Evolutionary conservation across 805 yeast species (phyloP).

Genomic region (Diddensiella santjacobensis): DNA sequence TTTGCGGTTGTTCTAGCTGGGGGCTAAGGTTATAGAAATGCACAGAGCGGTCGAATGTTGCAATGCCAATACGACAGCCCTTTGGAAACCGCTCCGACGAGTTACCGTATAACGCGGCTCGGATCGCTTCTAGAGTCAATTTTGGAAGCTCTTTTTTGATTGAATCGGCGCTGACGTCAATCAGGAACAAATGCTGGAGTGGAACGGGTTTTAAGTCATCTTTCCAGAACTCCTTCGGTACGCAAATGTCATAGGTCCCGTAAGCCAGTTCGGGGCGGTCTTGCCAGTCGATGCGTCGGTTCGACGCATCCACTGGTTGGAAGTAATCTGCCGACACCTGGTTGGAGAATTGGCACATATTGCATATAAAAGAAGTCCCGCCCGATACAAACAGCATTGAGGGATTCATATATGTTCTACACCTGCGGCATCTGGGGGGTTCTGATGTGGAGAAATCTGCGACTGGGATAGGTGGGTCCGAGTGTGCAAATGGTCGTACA

Average conservation of each 20-base stretch:
- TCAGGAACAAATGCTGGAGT: conserved; percentile 65
- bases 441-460: conserved; percentile 59
- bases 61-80: conserved; percentile 59
- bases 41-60: conserved; percentile 68
- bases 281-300: conserved; percentile 58
- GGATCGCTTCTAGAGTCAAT: conserved; percentile 66
- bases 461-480: conserved; percentile 58
- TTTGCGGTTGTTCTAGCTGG: conserved; percentile 50
- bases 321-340: conserved; percentile 63
- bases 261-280: conserved; percentile 70
- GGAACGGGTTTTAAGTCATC: conserved; percentile 42
- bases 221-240: conserved; percentile 67
- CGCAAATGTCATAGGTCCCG: conserved; percentile 83
- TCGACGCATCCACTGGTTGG: conserved; percentile 57
- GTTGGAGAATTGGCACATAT: conserved; percentile 78
- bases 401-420: conserved; percentile 88
- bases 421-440: conserved; percentile 87
- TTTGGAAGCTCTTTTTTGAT: conserved; percentile 56
- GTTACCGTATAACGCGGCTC: conserved; percentile 47
- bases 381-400: conserved; percentile 61
- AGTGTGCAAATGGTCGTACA: conserved; percentile 77
- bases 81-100: conserved; percentile 34
- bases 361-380: conserved; percentile 69
- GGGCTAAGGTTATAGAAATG: conserved; percentile 70
- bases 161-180: conserved; percentile 64